These are phyloP conservation scores for Amesomyces nigricolor DNA, from an alignment of 2,329 filamentous ascomycete genomes.

Conservation along the genomic window DNA sequence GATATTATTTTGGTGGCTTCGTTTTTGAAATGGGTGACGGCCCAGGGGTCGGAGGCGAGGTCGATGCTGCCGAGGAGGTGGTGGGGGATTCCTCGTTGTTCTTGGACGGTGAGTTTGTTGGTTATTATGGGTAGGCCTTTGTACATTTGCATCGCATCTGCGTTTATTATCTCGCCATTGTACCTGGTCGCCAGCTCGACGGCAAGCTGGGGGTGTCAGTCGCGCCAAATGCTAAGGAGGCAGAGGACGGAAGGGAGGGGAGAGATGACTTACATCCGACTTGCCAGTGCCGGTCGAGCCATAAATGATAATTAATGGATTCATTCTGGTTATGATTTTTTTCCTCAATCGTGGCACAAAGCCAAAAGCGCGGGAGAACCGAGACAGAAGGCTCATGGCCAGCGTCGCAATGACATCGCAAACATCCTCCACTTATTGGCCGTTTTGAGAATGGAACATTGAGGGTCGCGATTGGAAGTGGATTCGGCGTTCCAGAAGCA, in stretches of 20 bases:
- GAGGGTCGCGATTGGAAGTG: neutral
- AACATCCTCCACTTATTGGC: neutral
- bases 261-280: conserved; percentile 33
- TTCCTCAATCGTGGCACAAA: conserved; percentile 1
- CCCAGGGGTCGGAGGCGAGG: conserved; percentile 75
- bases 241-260: neutral
- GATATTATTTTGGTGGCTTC: conserved; percentile 64
- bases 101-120: conserved; percentile 75
- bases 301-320: conserved; percentile 28
- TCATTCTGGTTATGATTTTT: conserved; percentile 15
- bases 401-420: conserved; percentile 3
- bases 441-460: neutral
- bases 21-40: conserved; percentile 68
- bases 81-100: conserved; percentile 76
- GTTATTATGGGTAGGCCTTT: conserved; percentile 87
- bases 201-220: conserved; percentile 58
- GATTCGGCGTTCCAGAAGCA: neutral
- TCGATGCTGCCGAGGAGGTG: conserved; percentile 78
- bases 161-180: conserved; percentile 93
- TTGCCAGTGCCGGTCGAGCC: conserved; percentile 32
- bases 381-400: conserved; percentile 14
- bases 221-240: neutral
- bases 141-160: conserved; percentile 98
- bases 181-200: conserved; percentile 78
- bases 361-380: neutral